Evolutionary conservation across 805 yeast genomes (phyloP).

Genomic region (Ogataea wickerhamii): DNA sequence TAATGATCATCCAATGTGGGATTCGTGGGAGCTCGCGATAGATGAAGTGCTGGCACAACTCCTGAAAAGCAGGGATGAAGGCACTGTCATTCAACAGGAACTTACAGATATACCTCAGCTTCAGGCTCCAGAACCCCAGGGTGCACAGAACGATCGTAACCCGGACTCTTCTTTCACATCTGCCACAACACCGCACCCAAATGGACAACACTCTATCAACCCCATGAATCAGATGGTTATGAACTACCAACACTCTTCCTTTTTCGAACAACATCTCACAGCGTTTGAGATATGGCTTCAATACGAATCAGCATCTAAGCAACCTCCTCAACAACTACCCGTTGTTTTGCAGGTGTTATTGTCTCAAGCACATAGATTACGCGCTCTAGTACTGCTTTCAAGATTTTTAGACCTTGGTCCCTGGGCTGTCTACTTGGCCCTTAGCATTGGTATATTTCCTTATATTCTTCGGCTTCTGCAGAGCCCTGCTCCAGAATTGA

Average conservation of each 20-base stretch:
- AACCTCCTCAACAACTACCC: constrained; percentile 93
- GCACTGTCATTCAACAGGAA: constrained; percentile 20
- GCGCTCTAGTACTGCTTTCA: constrained; percentile 82
- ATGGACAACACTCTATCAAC: constrained; percentile 5
- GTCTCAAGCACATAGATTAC: constrained; percentile 88
- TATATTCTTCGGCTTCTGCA: constrained; percentile 86
- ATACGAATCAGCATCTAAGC: constrained; percentile 77
- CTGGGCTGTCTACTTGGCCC: constrained; percentile 91
- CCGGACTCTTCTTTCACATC: constrained; percentile 1
- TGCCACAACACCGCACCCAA: neutral
- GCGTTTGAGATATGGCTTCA: constrained; percentile 97
- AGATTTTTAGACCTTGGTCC: constrained; percentile 92
- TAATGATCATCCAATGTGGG: constrained; percentile 91
- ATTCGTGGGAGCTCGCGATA: constrained; percentile 95
- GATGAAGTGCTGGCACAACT: constrained; percentile 85
- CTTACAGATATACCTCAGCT: constrained; percentile 30
- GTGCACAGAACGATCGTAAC: constrained; percentile 6
- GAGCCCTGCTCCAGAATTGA: constrained; percentile 91
- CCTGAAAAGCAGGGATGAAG: constrained; percentile 37
- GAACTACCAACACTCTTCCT: constrained; percentile 84
- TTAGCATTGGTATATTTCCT: constrained; percentile 94
- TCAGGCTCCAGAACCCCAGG: constrained; percentile 23
- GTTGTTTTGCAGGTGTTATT: constrained; percentile 87
- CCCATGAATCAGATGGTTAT: constrained; percentile 22
- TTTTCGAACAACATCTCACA: constrained; percentile 92